Evolutionary conservation across 139 green algal species (phyloP), one percentile per base, ranked within the genome.

Genomic region (Volvox africanus): DNA sequence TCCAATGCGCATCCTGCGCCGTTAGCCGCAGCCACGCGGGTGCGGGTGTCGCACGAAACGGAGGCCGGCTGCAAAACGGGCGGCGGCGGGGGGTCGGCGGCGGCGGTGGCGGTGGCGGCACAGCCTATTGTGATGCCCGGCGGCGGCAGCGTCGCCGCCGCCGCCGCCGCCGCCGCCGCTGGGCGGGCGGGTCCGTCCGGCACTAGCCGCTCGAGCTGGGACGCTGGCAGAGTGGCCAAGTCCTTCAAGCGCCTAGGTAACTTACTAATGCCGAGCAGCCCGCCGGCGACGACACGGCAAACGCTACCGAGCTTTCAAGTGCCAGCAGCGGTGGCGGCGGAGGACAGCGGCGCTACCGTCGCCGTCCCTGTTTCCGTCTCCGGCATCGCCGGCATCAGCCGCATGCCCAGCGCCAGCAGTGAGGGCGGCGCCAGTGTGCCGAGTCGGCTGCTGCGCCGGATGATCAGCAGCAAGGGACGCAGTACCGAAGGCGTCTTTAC

Each of bases 381-480:
- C 30, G 81, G 21, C 61, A 62, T 61, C 81, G n/a, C 26, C 50
- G 50, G 26, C 50, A 30, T n/a, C 80, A 81, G 17, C 75, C 17
- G 75, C 21, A 20, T 55, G 75, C 75, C 17, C 18, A 61, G 81
- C 81, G 20, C 33, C 65, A 30, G 35, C 67, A 61, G 81, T 61
- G 33, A 36, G 18, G 65, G 35, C 67, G 82, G 62, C 26, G 67
- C 11, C 65, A 37, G 65, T 32, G 17, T 35, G 14, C 67, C 85
- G 28, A 30, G 77, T 37, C 85, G 68, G 69, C 17, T 82, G 69
- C 69, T 82, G 26, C 76, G 35, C 28, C 68, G 68, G 1, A 82
- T 89, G 69, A 82, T 82, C 69, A 89, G 85, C 69, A 79, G 85
- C 85, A 89, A 89, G 85, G 68, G 85, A n/a, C 68, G 69, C 26